phyloP scores from a whole-genome alignment of 192 early-diverging fungal genomes.

The Funneliformis mosseae region DNA sequence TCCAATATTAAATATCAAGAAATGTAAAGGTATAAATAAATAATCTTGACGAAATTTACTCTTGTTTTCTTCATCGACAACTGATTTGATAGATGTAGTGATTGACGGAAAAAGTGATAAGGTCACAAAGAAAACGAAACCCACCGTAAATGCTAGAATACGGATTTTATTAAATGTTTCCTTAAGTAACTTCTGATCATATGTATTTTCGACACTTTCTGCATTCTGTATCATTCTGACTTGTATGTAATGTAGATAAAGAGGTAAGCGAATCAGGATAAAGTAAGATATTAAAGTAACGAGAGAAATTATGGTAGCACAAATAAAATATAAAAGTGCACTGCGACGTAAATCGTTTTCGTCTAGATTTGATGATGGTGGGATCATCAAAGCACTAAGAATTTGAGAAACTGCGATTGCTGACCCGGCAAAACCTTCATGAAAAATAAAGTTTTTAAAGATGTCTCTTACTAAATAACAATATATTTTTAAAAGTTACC shows the following conservation, averaged over 20 bases:
- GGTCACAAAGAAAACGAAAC: conserved; percentile 67
- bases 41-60: conserved; percentile 51
- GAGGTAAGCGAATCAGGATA: conserved; percentile 42
- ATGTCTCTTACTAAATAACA: neutral
- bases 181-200: conserved; percentile 24
- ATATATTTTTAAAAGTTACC: conserved; percentile 35
- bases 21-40: conserved; percentile 72
- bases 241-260: conserved; percentile 44
- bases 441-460: neutral
- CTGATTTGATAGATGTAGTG: conserved; percentile 60
- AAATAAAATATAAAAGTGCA: conserved; percentile 56
- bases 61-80: conserved; percentile 36
- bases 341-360: conserved; percentile 38
- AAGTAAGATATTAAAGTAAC: conserved; percentile 45
- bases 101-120: conserved; percentile 75
- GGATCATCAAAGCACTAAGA: conserved; percentile 52
- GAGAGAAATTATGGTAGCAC: conserved; percentile 46
- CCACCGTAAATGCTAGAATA: conserved; percentile 51
- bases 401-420: conserved; percentile 68
- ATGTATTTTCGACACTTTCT: conserved; percentile 20
- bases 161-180: conserved; percentile 33
- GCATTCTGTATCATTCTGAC: conserved; percentile 34
- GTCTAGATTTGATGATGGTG: conserved; percentile 23
- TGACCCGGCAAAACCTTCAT: conserved; percentile 61
- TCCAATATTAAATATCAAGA: conserved; percentile 70